Base-by-base conservation (phyloP, 176 grass and related monocot species). In the Tuctoria greenei region DNA sequence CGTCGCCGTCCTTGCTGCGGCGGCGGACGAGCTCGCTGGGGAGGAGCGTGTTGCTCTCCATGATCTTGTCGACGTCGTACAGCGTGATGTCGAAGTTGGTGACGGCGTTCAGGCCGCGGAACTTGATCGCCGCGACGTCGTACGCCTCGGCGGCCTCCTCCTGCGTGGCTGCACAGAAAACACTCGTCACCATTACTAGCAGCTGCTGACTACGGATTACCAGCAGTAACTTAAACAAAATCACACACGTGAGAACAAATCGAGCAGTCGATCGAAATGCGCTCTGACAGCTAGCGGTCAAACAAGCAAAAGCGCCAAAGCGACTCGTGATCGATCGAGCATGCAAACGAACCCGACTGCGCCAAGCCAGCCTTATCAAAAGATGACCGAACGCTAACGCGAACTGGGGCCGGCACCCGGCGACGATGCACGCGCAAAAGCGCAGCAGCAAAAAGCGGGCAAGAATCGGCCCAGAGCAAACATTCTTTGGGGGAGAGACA, bases 131-230 rank as follows among this genome's bases (percentile, higher is more conserved):
- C 27, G 96, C 96, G 66, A 99, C 81, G 83, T 99, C 96, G 67
- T 99, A 99, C 45, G 96, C 96, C 79, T 99, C 96, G 2, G 96
- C 96, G 4, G 96, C 96, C 25, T 92, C 92, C 85, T 95, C 96
- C 80, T 99, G 92, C 13, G 92, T 90, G 77, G 77, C 96, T 99
- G 90, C 60, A 44, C 64, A 28, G 6, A 54, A 5, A 23, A 0
- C 9, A 7, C 0, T 16, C 21, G 13, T 10, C 1, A 6, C 2
- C 8, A 10, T 25, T 13, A 18, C 13, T 8, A 51, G 1, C 73
- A 7, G 0, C 35, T 34, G 59, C 38, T 23, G 35, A n/a, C n/a
- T n/a, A n/a, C n/a, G n/a, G n/a, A n/a, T n/a, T n/a, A n/a, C n/a
- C n/a, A n/a, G n/a, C n/a, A n/a, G 58, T 31, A 51, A 64, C 55